Percentiles rank a stretch among this genome's conserved stretches.
These are phyloP conservation scores for Pisolithus thermaeus DNA, from an alignment of 1,284 basidiomycete species.

Conservation along the genomic window DNA sequence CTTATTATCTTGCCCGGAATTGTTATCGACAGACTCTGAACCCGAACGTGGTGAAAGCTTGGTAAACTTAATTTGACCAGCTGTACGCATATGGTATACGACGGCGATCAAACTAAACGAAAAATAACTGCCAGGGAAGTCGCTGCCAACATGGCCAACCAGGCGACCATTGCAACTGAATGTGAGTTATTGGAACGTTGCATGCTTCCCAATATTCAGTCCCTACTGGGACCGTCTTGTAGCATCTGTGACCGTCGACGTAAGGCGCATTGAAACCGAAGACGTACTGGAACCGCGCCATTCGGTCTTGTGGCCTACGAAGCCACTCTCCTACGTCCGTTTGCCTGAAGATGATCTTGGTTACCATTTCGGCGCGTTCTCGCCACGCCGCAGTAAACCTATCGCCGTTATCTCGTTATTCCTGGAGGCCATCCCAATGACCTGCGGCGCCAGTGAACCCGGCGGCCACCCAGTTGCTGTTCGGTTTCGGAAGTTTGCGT, in stretches of 20 bases:
- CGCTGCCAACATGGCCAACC: too few species aligned
- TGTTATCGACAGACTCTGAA: not conserved
- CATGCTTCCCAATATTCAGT: too few species aligned
- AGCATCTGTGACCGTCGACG: too few species aligned
- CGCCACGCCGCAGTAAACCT: constrained; percentile 19
- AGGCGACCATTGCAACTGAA: too few species aligned
- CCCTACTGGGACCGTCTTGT: too few species aligned
- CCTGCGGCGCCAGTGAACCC: constrained; percentile 2
- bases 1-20: not conserved
- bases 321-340: constrained; percentile 33
- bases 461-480: constrained; percentile 19
- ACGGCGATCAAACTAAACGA: too few species aligned
- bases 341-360: constrained; percentile 47
- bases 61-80: constrained; percentile 25
- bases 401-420: constrained; percentile 49
- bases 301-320: constrained; percentile 28
- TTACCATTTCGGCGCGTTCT: constrained; percentile 50
- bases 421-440: constrained; percentile 35
- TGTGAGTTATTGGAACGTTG: too few species aligned
- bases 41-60: not conserved
- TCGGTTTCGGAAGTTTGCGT: constrained; percentile 62
- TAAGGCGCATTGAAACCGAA: too few species aligned
- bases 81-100: constrained; percentile 39
- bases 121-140: too few species aligned
- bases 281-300: not conserved